A percentile compares a stretch with the other conserved stretches of the same genome.
Evolutionary conservation across 305 asterid genomes (phyloP).

Genomic region (Rubia occidens): DNA sequence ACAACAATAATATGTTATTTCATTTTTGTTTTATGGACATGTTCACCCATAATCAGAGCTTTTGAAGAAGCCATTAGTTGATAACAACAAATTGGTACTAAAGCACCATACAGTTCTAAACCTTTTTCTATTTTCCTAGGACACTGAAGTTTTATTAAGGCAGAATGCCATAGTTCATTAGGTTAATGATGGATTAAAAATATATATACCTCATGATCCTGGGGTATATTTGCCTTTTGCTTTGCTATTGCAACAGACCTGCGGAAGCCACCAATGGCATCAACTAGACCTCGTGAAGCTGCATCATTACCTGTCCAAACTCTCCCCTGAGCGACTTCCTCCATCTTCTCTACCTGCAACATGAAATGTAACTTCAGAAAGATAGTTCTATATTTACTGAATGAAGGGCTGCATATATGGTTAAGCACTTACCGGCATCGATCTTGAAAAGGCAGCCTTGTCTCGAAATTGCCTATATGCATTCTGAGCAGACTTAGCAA

Average conservation of each 20-base stretch:
- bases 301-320: constrained; percentile 94
- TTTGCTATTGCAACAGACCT: constrained; percentile 88
- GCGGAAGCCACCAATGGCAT: constrained; percentile 77
- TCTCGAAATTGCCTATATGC: constrained; percentile 70
- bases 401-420: constrained; percentile 19
- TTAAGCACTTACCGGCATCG: constrained; percentile 56
- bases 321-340: constrained; percentile 92
- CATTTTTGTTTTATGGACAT: background rate
- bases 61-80: background rate
- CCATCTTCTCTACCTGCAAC: constrained; percentile 70
- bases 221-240: constrained; percentile 70
- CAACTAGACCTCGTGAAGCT: constrained; percentile 69
- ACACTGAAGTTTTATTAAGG: background rate
- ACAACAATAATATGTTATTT: background rate
- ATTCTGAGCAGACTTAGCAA: constrained; percentile 70
- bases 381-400: constrained; percentile 11
- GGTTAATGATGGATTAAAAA: background rate
- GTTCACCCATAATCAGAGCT: background rate
- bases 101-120: background rate
- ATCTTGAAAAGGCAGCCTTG: constrained; percentile 90
- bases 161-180: constrained; percentile 1
- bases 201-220: constrained; percentile 51
- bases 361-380: constrained; percentile 20
- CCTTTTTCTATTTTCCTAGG: background rate
- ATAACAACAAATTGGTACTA: background rate